Conservation (phyloP, 148 eudicot species). For the Amaranthus hypochondriacus region DNA sequence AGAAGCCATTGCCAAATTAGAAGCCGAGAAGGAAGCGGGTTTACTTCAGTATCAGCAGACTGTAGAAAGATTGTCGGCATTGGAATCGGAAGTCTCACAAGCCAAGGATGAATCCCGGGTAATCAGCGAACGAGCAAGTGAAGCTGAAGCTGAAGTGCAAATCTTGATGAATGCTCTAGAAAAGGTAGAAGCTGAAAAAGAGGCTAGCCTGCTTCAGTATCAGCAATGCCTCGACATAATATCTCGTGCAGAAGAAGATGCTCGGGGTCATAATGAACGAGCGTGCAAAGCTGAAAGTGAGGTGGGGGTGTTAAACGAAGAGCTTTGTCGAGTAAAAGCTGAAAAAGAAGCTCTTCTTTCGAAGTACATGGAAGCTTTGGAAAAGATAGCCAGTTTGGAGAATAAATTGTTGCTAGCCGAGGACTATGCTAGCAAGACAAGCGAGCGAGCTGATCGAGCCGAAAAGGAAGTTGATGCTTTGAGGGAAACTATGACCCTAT, state of each 20-base stretch:
- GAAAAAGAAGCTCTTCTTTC: constrained; percentile 61
- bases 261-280: constrained; percentile 38
- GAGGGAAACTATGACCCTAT: constrained; percentile 43
- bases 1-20: constrained; percentile 68
- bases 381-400: constrained; percentile 64
- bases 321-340: constrained; percentile 42
- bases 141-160: constrained; percentile 62
- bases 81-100: constrained; percentile 51
- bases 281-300: constrained; percentile 56
- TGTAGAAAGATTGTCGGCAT: constrained; percentile 56
- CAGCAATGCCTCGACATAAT: constrained; percentile 53
- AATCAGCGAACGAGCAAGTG: constrained; percentile 59
- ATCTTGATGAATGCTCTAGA: constrained; percentile 52
- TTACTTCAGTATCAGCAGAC: constrained; percentile 52
- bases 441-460: constrained; percentile 57
- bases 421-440: constrained; percentile 47
- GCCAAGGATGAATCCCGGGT: constrained; percentile 59
- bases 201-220: constrained; percentile 58
- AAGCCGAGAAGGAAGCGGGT: constrained; percentile 81
- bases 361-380: constrained; percentile 61
- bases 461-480: constrained; percentile 69
- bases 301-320: constrained; percentile 39
- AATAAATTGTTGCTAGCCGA: constrained; percentile 61
- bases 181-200: constrained; percentile 72
- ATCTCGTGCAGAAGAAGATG: constrained; percentile 45